Evolutionary conservation across 768 basidiomycete genomes (phyloP), one percentile per base, ranked within the genome.

Genomic region (Rhizopogon vulgaris): DNA sequence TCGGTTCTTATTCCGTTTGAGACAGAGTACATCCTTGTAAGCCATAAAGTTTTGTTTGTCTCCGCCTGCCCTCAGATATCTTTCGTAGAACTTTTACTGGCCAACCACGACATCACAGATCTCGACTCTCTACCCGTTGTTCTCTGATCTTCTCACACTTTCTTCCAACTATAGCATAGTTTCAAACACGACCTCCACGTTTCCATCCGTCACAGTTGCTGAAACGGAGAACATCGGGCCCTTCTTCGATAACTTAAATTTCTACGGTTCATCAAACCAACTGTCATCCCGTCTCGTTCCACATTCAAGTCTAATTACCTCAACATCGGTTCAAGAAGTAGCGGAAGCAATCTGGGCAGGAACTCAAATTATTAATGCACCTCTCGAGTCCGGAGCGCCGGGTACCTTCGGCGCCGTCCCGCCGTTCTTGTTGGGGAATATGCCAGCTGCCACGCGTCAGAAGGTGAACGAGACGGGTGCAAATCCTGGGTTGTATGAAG

Each of bases 311-410:
- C 40, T 64, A 2, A 47, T 53, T 17, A 63, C 63, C 1, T 52
- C 56, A 2, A 18, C 51, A 1, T 62, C 58, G 0, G 58, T 63
- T 27, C 24, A 22, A 5, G 11, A 2, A 3, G 43, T 62, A n/a
- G 60, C 60, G 1, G 48, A 59, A 53, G 60, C 57, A 1, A 56
- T 61, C 22, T 65, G 61, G 63, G n/a, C 22, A 1, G 61, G 61
- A 22, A 14, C 60, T 3, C 18, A 55, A 38, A 57, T 56, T 10
- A 9, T 57, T 12, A 58, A 60, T 17, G 7, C 3, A 11, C 56
- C 55, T 1, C 48, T 58, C 28, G 6, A 2, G 14, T 30, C 36
- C 2, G 12, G 28, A 1, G 12, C 18, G 17, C 28, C 7, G 0
- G 61, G 56, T 5, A 3, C 55, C 3, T n/a, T 41, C 2, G 42